Conservation (phyloP, 371 early-diverging fungal species). For the Mortierella sp. region DNA sequence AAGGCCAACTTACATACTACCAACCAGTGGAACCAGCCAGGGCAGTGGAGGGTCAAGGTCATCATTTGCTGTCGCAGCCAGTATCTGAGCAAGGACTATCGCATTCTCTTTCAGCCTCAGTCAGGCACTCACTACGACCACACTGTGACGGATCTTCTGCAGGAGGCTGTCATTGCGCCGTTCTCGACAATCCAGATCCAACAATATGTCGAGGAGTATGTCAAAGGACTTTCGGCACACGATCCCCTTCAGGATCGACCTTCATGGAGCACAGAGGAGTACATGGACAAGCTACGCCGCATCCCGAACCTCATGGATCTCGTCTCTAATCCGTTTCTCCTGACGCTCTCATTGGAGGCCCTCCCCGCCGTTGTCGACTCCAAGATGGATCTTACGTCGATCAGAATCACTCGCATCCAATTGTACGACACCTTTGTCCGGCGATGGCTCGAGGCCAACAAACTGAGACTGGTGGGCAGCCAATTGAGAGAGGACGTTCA, state of each 20-base stretch:
- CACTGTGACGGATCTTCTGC: neutral
- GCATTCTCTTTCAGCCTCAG: neutral
- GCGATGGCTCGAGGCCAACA: neutral
- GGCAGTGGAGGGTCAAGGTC: neutral
- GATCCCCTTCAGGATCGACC: neutral
- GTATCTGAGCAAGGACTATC: neutral
- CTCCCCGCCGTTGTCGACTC: neutral
- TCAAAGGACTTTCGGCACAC: neutral
- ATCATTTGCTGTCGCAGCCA: neutral
- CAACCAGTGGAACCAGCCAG: neutral
- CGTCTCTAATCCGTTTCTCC: conserved; percentile 13
- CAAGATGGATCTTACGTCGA: neutral
- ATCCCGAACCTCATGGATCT: conserved; percentile 12
- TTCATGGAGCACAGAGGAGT: neutral
- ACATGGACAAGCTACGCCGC: neutral
- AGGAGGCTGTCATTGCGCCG: neutral
- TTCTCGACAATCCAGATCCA: conserved; percentile 9
- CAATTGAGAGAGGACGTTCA: neutral
- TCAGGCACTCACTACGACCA: neutral
- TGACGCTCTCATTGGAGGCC: neutral
- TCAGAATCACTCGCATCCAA: neutral
- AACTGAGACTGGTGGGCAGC: neutral
- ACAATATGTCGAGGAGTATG: conserved; percentile 8
- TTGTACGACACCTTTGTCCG: neutral
- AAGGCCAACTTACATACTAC: neutral